Conservation (phyloP, 2,329 filamentous ascomycete genomes). For the Aspergillus sp. region DNA sequence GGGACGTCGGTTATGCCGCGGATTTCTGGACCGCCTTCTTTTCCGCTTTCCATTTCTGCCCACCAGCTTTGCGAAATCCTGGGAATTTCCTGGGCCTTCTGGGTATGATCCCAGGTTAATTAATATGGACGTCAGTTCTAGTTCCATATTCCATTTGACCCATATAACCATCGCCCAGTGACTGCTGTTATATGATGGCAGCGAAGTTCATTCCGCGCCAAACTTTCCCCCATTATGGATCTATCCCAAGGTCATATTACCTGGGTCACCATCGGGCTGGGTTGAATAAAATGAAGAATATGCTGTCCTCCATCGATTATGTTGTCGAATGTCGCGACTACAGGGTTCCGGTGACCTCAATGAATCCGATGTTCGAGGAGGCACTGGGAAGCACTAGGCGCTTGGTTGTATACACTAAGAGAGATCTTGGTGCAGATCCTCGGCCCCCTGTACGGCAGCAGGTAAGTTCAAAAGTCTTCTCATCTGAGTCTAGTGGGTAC, state of each 20-base stretch:
- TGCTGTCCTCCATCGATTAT: constrained; percentile 74
- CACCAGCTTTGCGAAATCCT: background rate
- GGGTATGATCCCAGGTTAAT: background rate
- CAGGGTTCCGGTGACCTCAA: constrained; percentile 78
- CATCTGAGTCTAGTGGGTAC: background rate
- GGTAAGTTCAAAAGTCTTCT: constrained; percentile 24
- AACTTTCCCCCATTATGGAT: constrained; percentile 64
- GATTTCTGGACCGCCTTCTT: constrained; percentile 1
- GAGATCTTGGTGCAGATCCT: constrained; percentile 58
- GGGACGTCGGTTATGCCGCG: background rate
- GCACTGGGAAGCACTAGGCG: constrained; percentile 65
- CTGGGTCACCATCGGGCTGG: constrained; percentile 86
- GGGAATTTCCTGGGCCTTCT: background rate
- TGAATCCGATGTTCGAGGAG: constrained; percentile 83
- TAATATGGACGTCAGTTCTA: constrained; percentile 1
- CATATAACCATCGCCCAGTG: background rate
- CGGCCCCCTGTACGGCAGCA: constrained; percentile 32
- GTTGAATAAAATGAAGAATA: constrained; percentile 71
- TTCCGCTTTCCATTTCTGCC: constrained; percentile 4
- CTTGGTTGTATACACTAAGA: constrained; percentile 85
- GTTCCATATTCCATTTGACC: background rate
- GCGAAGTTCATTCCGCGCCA: constrained; percentile 64
- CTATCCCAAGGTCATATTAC: constrained; percentile 84
- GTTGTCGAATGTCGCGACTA: constrained; percentile 94
- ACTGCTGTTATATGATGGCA: constrained; percentile 12